A percentile compares a stretch with the other conserved stretches of the same genome.
Conservation (phyloP, 139 green algal species). For the Zygnema cylindricum region DNA sequence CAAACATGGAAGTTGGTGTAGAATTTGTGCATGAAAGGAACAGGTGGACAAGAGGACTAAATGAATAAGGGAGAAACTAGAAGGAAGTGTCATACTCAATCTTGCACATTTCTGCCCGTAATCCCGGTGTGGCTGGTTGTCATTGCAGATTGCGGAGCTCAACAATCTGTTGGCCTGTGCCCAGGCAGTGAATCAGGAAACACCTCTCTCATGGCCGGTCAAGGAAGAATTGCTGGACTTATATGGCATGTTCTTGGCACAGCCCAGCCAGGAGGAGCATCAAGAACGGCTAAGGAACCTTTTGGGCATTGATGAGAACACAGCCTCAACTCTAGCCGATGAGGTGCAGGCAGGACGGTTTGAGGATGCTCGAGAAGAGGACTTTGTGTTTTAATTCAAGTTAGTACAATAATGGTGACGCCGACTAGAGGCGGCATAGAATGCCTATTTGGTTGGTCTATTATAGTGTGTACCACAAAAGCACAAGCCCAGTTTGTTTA, state of each 20-base stretch:
- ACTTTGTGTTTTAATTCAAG: conserved; percentile 59
- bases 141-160: conserved; percentile 27
- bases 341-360: conserved; percentile 50
- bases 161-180: conserved; percentile 53
- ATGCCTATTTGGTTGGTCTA: not conserved
- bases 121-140: too few relatives aligned
- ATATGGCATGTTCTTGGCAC: conserved; percentile 75
- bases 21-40: too few relatives aligned
- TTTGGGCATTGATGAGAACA: conserved; percentile 41
- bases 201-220: conserved; percentile 43
- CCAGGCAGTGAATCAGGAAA: conserved; percentile 69
- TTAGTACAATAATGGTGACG: not conserved
- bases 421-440: not conserved
- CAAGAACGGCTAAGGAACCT: conserved; percentile 37
- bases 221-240: conserved; percentile 84
- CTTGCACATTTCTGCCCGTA: too few relatives aligned
- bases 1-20: too few relatives aligned
- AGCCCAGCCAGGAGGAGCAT: conserved; percentile 17
- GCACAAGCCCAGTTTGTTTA: too few relatives aligned
- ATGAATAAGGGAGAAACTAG: too few relatives aligned
- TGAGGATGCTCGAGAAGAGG: conserved; percentile 41
- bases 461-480: too few relatives aligned
- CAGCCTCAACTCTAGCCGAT: conserved; percentile 20
- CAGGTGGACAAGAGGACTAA: too few relatives aligned
- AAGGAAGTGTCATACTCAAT: too few relatives aligned